Evolutionary conservation across 2,329 filamentous ascomycete genomes (phyloP), one percentile per base, ranked within the genome.

Genomic region (Phaeosphaeria sp.): DNA sequence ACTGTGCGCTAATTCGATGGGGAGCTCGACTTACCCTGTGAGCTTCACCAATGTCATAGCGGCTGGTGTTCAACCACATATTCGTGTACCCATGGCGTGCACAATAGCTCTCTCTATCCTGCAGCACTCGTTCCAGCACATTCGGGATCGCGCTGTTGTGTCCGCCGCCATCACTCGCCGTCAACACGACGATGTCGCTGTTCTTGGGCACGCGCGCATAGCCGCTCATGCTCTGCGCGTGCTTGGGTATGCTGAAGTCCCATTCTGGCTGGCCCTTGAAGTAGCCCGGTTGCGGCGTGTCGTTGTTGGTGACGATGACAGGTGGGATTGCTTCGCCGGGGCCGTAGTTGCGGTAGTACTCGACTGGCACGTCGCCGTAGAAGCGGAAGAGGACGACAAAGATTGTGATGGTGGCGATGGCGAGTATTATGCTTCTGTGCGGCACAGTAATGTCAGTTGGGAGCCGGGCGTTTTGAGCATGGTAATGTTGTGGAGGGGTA

Each of bases 81-180:
- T 73, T 74, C 7, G 67, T 75, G 70, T 77, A 79, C 21, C 76
- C 75, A 51, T 79, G 75, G 36, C 63, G 66, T 18, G 69, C 68
- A 44, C 73, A 76, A 64, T 78, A 79, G 47, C 68, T 67, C 53
- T 74, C 66, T 27, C 76, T 69, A 59, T 79, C 76, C 49, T 68
- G 60, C 9, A 69, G 64, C 7, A 77, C 71, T 6, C 68, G 65
- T 39, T 72, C 71, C 17, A 79, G 59, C 7, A 79, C 65, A 42
- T 78, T 73, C 25, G 71, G 67, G 49, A 79, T 79, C 6, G 71
- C 75, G 55, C 75, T 76, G 56, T 79, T 79, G 68, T 79, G 77
- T 36, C 77, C 77, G 53, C 74, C 74, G 27, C 77, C 77, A 52
- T 79, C 77, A 48, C 75, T 75, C 11, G 77, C 77, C 22, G 77